phyloP scores from a whole-genome alignment of 495 filamentous ascomycete species.

The Saxophila tyrrhenica region DNA sequence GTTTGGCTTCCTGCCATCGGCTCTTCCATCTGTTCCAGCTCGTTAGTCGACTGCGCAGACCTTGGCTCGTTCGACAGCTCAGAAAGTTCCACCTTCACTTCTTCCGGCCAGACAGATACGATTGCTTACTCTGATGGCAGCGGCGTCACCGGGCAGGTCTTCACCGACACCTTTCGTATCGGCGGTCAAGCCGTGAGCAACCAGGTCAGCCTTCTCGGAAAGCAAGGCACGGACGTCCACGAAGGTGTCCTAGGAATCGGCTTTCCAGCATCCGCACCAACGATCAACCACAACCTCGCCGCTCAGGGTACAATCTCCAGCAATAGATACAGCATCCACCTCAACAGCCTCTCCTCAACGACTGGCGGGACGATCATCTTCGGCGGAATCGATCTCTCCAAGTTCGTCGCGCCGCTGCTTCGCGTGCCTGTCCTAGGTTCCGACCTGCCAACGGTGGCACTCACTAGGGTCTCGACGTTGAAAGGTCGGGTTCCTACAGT shows the following conservation, averaged over 20 bases:
- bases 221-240: slow-evolving; percentile 3
- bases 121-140: slow-evolving; percentile 71
- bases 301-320: slow-evolving; percentile 8
- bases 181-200: slow-evolving; percentile 31
- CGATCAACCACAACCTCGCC: slow-evolving; percentile 14
- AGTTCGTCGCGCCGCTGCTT: slow-evolving; percentile 3
- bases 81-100: slow-evolving; percentile 2
- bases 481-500: not conserved
- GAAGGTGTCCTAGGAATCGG: slow-evolving; percentile 87
- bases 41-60: not conserved
- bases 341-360: slow-evolving; percentile 3
- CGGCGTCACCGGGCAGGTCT: slow-evolving; percentile 70
- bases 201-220: slow-evolving; percentile 5
- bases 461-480: slow-evolving; percentile 5
- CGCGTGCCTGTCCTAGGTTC: slow-evolving; percentile 4
- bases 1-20: slow-evolving; percentile 47
- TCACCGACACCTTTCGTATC: slow-evolving; percentile 62
- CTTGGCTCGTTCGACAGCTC: slow-evolving; percentile 6
- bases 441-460: slow-evolving; percentile 2
- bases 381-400: slow-evolving; percentile 10
- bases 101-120: slow-evolving; percentile 32
- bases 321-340: slow-evolving; percentile 16
- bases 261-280: slow-evolving; percentile 48
- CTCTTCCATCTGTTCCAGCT: slow-evolving; percentile 2
- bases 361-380: slow-evolving; percentile 11